phyloP scores from a whole-genome alignment of 2,329 filamentous ascomycete genomes.

The Zasmidium angulare region DNA sequence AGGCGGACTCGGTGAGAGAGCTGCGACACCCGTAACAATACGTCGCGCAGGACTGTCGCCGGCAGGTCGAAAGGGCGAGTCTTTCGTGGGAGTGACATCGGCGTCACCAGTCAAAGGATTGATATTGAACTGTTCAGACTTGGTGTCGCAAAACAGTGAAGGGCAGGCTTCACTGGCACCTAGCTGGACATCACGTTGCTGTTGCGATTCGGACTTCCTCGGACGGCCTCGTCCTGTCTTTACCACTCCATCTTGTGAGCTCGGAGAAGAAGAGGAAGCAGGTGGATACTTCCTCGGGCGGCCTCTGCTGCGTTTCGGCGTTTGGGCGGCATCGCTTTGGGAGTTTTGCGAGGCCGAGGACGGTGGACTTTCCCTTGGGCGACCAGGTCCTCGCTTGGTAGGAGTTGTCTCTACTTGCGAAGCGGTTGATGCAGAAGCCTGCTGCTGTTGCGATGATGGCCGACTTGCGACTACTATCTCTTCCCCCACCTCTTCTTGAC shows the following conservation, averaged over 20 bases:
- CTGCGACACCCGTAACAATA: slow-evolving; percentile 7
- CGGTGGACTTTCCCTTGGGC: slow-evolving; percentile 1
- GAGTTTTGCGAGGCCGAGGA: not conserved
- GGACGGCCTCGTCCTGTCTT: not conserved
- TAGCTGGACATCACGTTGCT: slow-evolving; percentile 6
- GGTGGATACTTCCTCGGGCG: slow-evolving; percentile 1
- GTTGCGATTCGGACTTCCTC: slow-evolving; percentile 9
- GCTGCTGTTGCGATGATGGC: not conserved
- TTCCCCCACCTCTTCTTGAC: not conserved
- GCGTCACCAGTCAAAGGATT: slow-evolving; percentile 12
- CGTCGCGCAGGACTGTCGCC: slow-evolving; percentile 10
- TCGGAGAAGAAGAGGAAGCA: not conserved
- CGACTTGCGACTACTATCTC: slow-evolving; percentile 5
- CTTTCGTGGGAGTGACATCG: slow-evolving; percentile 14
- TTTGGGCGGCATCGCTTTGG: not conserved
- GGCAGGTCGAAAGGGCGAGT: slow-evolving; percentile 15
- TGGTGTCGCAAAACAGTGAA: not conserved
- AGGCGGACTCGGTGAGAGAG: not conserved
- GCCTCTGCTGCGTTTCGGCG: slow-evolving; percentile 2
- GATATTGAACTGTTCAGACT: slow-evolving; percentile 10
- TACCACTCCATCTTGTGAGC: not conserved
- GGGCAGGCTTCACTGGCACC: not conserved
- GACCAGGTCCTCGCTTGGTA: not conserved
- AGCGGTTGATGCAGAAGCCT: not conserved
- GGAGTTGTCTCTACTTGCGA: not conserved